Conservation (phyloP, 2,329 filamentous ascomycete genomes). For the Neonectria coccinea region DNA sequence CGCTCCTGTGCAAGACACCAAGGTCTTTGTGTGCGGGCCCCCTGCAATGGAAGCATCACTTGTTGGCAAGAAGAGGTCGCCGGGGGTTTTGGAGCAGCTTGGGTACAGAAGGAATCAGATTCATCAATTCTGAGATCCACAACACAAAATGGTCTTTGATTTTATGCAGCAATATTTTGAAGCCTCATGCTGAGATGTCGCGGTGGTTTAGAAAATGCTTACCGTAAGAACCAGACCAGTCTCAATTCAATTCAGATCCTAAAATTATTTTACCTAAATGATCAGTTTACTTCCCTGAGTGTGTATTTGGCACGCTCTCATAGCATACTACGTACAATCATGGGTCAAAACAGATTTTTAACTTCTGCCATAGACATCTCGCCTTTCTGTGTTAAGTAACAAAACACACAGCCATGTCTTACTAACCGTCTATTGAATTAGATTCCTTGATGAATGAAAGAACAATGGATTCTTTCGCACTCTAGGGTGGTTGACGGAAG, state of each 20-base stretch:
- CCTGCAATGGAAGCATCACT: constrained; percentile 73
- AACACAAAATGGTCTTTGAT: neutral
- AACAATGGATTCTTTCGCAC: neutral
- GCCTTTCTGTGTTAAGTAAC: too few species aligned
- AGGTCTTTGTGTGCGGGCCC: constrained; percentile 78
- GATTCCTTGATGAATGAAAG: too few species aligned
- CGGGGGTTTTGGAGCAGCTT: constrained; percentile 66
- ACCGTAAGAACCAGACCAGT: neutral
- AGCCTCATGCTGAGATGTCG: neutral
- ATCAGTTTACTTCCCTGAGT: too few species aligned
- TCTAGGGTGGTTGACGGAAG: neutral
- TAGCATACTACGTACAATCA: too few species aligned
- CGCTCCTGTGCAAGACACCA: constrained; percentile 54
- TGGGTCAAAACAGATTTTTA: too few species aligned
- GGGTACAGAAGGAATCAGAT: constrained; percentile 70
- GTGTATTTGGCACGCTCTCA: too few species aligned
- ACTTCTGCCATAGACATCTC: too few species aligned
- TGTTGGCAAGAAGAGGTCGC: constrained; percentile 57
- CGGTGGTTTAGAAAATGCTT: neutral
- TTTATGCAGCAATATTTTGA: neutral
- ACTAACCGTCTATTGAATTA: too few species aligned
- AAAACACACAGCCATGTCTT: too few species aligned
- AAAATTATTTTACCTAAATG: neutral
- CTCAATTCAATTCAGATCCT: neutral
- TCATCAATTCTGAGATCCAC: constrained; percentile 62